phyloP scores from a whole-genome alignment of 768 basidiomycete genomes.

The Suillus luteus region DNA sequence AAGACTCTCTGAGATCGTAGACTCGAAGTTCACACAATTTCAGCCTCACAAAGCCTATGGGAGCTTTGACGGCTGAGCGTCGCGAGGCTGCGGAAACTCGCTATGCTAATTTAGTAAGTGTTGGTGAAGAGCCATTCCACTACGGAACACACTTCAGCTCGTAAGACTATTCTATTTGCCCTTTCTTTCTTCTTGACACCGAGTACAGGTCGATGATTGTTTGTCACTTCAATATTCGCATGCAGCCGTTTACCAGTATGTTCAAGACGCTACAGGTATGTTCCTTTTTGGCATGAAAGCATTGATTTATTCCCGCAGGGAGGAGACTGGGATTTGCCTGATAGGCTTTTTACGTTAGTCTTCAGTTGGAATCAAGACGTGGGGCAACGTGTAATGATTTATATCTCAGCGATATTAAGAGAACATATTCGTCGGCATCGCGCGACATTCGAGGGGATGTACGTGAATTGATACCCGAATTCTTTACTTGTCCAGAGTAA shows the following conservation, averaged over 20 bases:
- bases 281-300: neutral
- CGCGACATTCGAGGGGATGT: slow-evolving; percentile 89
- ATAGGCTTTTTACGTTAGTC: slow-evolving; percentile 75
- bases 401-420: slow-evolving; percentile 62
- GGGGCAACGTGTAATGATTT: neutral
- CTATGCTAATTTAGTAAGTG: slow-evolving; percentile 73
- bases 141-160: slow-evolving; percentile 96
- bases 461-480: slow-evolving; percentile 90
- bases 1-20: neutral
- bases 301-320: slow-evolving; percentile 51
- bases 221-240: slow-evolving; percentile 88
- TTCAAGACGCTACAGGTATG: slow-evolving; percentile 82
- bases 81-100: slow-evolving; percentile 74
- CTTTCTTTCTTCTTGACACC: neutral
- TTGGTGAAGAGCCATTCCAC: slow-evolving; percentile 87
- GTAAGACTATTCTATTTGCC: slow-evolving; percentile 12
- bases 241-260: slow-evolving; percentile 92
- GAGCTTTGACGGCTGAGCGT: slow-evolving; percentile 76
- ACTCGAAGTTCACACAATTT: neutral
- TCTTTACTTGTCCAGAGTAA: slow-evolving; percentile 82
- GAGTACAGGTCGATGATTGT: slow-evolving; percentile 79
- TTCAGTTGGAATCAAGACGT: neutral
- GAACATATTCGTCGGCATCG: slow-evolving; percentile 84
- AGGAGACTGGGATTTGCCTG: slow-evolving; percentile 93
- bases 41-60: slow-evolving; percentile 90